Percentiles rank a stretch among this genome's conserved stretches.
These are phyloP conservation scores for Hypomyces perniciosus DNA, from an alignment of 2,329 filamentous ascomycete species.

Conservation along the genomic window DNA sequence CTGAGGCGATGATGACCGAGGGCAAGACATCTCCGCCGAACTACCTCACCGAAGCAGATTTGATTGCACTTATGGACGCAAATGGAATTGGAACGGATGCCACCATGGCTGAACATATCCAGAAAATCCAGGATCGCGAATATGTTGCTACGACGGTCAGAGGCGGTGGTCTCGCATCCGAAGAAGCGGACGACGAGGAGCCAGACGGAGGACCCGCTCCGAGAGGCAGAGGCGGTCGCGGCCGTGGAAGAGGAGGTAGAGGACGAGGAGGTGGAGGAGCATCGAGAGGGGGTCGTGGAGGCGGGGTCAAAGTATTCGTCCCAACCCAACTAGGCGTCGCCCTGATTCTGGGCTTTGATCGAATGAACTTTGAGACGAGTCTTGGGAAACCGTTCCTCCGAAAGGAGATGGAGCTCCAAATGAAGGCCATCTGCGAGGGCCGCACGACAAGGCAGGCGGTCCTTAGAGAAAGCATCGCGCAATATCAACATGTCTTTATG, in stretches of 20 bases:
- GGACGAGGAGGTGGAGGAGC: conserved; percentile 33
- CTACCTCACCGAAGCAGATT: conserved; percentile 89
- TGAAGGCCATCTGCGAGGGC: conserved; percentile 95
- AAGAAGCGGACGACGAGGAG: conserved; percentile 35
- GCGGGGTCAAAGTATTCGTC: conserved; percentile 75
- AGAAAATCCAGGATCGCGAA: conserved; percentile 84
- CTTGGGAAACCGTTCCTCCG: conserved; percentile 92
- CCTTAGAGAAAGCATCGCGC: conserved; percentile 73
- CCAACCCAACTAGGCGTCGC: conserved; percentile 88
- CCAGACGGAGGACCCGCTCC: conserved; percentile 31
- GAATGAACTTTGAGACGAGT: conserved; percentile 87
- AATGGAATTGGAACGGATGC: conserved; percentile 98
- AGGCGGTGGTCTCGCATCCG: conserved; percentile 29
- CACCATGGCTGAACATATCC: conserved; percentile 98
- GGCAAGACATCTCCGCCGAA: conserved; percentile 81
- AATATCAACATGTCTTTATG: conserved; percentile 81
- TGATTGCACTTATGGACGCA: conserved; percentile 95
- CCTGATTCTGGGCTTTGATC: conserved; percentile 88
- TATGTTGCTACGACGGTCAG: conserved; percentile 67
- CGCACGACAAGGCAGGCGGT: conserved; percentile 67
- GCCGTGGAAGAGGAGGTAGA: conserved; percentile 42
- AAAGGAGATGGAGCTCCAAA: conserved; percentile 95
- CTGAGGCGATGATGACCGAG: conserved; percentile 81
- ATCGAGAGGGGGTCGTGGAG: conserved; percentile 34
- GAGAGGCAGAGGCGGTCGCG: conserved; percentile 43